Base-by-base conservation (phyloP, 352 stramenopile species). In the Globisporangium camurandrum region DNA sequence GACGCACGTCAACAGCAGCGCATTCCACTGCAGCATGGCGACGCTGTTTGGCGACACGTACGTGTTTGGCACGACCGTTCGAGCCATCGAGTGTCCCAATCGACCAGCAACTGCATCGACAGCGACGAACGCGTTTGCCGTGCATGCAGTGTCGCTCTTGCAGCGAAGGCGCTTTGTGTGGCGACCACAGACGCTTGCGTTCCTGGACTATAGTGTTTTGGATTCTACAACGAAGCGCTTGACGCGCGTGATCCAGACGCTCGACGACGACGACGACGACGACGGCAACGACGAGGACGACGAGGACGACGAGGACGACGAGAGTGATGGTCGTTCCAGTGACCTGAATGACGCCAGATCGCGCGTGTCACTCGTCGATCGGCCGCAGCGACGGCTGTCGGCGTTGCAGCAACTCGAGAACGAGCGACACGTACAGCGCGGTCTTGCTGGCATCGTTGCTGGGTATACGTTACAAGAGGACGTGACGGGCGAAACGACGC, bases 401-500 rank as follows among this genome's bases (percentile, higher is more conserved):
- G 37, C 54, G 22, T 31, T 50, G 3, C 34, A 58, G 41, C 26
- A 27, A n/a, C 43, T 46, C 22, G 43, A 51, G 22, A 47, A 36
- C 16, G 22, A 26, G 0, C 14, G 34, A 4, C 51, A 38, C 0
- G 30, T 14, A 43, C n/a, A n/a, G n/a, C 45, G 47, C 8, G 42
- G 51, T 37, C 49, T 84, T 6, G 66, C 70, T 22, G 70, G 72
- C 0, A 51, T 85, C 36, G 24, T 83, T 3, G 64, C 66, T 0
- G 75, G 75, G 17, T 87, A 87, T 46, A 70, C 82, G 22, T 50
- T 85, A 4, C 68, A 81, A 22, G 75, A 85, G 54, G 70, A 85
- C 45, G 65, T 62, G 19, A 57, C 68, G 31, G 70, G 71, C 11
- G 69, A 85, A 50, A 76, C 74, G 47, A 87, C 75, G 31, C 68